Evolutionary conservation across 768 basidiomycete genomes (phyloP).

Genomic region (Russula ochroleuca): DNA sequence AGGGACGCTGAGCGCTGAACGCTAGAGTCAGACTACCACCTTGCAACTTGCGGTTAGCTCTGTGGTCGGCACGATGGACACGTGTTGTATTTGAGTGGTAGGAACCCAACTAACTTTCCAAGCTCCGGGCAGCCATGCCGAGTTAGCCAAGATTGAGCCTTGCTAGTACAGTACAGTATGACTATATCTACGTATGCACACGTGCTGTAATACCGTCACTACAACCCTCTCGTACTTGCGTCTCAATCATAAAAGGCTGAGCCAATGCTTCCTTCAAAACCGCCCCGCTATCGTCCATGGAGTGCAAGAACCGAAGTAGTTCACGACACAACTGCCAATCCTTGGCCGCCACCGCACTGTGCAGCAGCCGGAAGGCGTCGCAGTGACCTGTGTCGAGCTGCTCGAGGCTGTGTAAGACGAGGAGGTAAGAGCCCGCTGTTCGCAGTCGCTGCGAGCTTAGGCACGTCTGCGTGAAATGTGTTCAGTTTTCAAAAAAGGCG

Average conservation of each 20-base stretch:
- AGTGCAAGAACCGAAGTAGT: conserved; percentile 85
- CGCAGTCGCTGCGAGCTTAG: conserved; percentile 66
- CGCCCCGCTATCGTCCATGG: conserved; percentile 81
- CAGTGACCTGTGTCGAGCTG: conserved; percentile 74
- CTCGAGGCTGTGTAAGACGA: conserved; percentile 91
- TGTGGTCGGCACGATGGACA: too few species aligned
- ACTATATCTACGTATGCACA: too few species aligned
- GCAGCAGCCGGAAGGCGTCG: conserved; percentile 78
- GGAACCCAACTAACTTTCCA: too few species aligned
- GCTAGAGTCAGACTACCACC: too few species aligned
- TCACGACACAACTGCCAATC: conserved; percentile 93
- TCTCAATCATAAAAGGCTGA: conserved; percentile 43
- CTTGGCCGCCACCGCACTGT: conserved; percentile 65
- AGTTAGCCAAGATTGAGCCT: too few species aligned
- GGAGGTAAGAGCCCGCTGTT: conserved; percentile 87
- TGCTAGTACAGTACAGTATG: too few species aligned
- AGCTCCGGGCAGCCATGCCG: too few species aligned
- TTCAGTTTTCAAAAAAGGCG: neutral
- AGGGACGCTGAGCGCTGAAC: too few species aligned
- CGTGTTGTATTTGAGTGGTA: too few species aligned
- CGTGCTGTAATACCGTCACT: too few species aligned
- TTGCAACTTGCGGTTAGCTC: too few species aligned
- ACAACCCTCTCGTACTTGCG: neutral
- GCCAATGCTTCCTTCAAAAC: conserved; percentile 60
- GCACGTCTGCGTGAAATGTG: conserved; percentile 64